Conservation (phyloP, 805 yeast genomes). For the Spathaspora passalidarum region DNA sequence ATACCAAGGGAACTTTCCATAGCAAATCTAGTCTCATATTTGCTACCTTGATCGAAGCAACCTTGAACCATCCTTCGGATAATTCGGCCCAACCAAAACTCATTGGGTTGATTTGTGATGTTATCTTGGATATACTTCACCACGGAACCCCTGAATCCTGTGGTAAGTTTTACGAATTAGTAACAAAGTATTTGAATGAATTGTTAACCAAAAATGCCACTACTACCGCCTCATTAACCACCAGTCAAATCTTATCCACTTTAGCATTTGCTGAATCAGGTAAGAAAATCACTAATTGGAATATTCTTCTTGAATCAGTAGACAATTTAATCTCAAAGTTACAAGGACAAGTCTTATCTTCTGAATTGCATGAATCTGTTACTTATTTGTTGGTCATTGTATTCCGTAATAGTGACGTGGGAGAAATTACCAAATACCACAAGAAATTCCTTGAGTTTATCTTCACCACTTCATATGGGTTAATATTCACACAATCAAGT, state of each 20-base stretch:
- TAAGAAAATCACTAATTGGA: slow-evolving; percentile 57
- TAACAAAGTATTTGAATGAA: slow-evolving; percentile 17
- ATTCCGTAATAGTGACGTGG: slow-evolving; percentile 53
- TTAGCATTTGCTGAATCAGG: slow-evolving; percentile 71
- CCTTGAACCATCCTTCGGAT: slow-evolving; percentile 14
- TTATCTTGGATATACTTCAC: slow-evolving; percentile 49
- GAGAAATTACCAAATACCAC: slow-evolving; percentile 43
- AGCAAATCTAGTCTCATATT: slow-evolving; percentile 61
- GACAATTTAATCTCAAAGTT: slow-evolving; percentile 14
- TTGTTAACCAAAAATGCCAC: slow-evolving; percentile 9
- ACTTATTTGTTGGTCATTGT: slow-evolving; percentile 48
- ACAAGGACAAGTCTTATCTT: slow-evolving; percentile 12
- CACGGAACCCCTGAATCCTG: slow-evolving; percentile 54
- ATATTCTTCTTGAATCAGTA: slow-evolving; percentile 18
- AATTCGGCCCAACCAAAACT: slow-evolving; percentile 16
- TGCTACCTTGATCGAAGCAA: slow-evolving; percentile 37
- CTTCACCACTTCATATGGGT: slow-evolving; percentile 24
- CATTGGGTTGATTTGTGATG: slow-evolving; percentile 53
- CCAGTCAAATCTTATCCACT: slow-evolving; percentile 8
- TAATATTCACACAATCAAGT: slow-evolving; percentile 47
- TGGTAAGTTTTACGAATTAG: slow-evolving; percentile 38
- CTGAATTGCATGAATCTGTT: slow-evolving; percentile 23
- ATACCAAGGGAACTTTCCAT: slow-evolving; percentile 70
- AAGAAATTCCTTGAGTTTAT: slow-evolving; percentile 40
- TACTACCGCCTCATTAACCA: slow-evolving; percentile 3